phyloP scores from a whole-genome alignment of 257 asterid genomes.

The Solanum ossicruentum region DNA sequence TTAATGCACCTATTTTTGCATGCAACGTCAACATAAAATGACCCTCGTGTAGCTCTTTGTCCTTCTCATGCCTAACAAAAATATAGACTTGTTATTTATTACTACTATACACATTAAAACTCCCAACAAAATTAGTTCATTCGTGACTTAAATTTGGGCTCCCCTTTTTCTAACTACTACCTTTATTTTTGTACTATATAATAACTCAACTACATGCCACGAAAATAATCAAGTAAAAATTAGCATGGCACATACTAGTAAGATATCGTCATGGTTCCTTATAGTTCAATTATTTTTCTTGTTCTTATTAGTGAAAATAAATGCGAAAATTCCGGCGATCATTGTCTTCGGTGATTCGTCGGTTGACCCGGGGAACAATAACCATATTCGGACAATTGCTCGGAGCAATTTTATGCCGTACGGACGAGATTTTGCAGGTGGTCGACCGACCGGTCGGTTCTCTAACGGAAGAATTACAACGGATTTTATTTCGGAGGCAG shows the following conservation, averaged over 20 bases:
- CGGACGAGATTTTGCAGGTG: slow-evolving; percentile 63
- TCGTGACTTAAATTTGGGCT: not conserved
- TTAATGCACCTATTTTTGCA: not conserved
- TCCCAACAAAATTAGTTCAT: not conserved
- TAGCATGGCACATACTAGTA: not conserved
- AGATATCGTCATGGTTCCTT: not conserved
- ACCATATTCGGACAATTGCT: slow-evolving; percentile 45
- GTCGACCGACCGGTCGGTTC: slow-evolving; percentile 68
- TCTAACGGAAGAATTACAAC: slow-evolving; percentile 68
- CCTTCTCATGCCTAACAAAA: not conserved
- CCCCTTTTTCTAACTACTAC: not conserved
- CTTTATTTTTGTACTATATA: not conserved
- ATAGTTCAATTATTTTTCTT: not conserved
- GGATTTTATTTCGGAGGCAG: slow-evolving; percentile 68
- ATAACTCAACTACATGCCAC: not conserved
- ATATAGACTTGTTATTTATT: not conserved
- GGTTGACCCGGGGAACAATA: slow-evolving; percentile 87
- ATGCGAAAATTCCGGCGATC: slow-evolving; percentile 48
- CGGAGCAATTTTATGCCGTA: slow-evolving; percentile 75
- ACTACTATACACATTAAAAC: not conserved
- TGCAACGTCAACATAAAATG: not conserved
- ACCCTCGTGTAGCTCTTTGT: not conserved
- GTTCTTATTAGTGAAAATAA: not conserved
- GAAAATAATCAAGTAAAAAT: not conserved
- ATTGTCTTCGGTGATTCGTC: slow-evolving; percentile 87